phyloP scores from a whole-genome alignment of 352 stramenopile genomes.

The Pythium coloratum region DNA sequence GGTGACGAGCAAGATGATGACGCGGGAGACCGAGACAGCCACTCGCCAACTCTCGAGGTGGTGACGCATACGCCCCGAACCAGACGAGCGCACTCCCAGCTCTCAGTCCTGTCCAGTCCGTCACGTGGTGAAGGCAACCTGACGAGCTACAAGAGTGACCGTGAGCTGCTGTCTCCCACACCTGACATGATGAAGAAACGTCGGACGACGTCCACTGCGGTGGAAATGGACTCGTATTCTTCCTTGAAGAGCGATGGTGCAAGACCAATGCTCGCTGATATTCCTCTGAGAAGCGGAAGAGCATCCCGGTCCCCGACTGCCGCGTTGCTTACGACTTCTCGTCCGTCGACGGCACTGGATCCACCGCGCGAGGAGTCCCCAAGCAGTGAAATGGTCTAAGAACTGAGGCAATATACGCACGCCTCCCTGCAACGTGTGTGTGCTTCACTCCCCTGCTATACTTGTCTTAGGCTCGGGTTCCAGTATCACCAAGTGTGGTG shows the following conservation, averaged over 20 bases:
- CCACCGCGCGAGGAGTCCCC: background rate
- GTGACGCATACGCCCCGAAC: background rate
- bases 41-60: background rate
- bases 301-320: background rate
- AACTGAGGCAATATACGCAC: background rate
- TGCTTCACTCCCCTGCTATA: background rate
- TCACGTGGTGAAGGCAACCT: background rate
- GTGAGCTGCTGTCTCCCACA: background rate
- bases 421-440: background rate
- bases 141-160: background rate
- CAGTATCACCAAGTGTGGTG: too few relatives aligned
- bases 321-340: background rate
- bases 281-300: background rate
- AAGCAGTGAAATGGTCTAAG: background rate
- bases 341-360: background rate
- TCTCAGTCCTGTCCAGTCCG: background rate
- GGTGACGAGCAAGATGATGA: background rate
- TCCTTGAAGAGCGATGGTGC: background rate
- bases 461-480: background rate
- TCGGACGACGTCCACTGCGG: background rate
- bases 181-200: background rate
- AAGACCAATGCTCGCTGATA: background rate
- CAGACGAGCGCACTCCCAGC: background rate
- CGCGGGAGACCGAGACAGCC: background rate
- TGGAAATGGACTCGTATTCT: background rate